Evolutionary conservation across 2,329 filamentous ascomycete species (phyloP), one percentile per base, ranked within the genome.

Genomic region (Knufia fluminis): DNA sequence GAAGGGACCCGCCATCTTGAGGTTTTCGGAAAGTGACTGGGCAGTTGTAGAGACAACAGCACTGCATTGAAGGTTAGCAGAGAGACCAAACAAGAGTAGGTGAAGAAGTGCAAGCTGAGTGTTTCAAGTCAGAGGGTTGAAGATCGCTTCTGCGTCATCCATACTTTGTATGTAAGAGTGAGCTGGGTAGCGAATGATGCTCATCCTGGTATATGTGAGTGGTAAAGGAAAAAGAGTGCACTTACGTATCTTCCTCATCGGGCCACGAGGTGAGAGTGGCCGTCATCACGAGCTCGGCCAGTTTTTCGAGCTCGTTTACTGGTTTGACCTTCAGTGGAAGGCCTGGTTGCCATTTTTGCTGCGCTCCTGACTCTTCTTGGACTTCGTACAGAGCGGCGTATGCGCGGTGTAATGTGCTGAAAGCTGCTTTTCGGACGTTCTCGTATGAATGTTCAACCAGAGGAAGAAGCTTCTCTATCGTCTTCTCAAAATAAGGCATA

Each of bases 111-210:
- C 55, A 58, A 57, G 49, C 4, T 31, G n/a, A 6, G n/a, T 36
- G 33, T 8, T 26, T 19, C 56, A 48, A 32, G 58, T 76, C 72
- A 76, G 73, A 60, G 59, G 54, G 61, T 63, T 66, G 60, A 68
- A 75, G 71, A 79, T 77, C 84, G 88, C 74, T 71, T 94, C 92
- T 83, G 83, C 87, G 88, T 85, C 88, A 94, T 82, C 72, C 81
- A 81, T 85, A 80, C 66, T 71, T 71, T 77, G 73, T 78, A 86
- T 83, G 83, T 97, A 85, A 86, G 87, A 95, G 90, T 96, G 91
- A 96, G 90, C 90, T 96, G 90, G 89, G 91, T 91, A 91, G 90
- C 90, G 82, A n/a, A 80, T 73, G 70, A 74, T 79, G 75, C 71
- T 95, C 89, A 96, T 96, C 89, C 88, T 83, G 62, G 70, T 64